These are phyloP conservation scores for Echinochloa phyllopogon DNA, from an alignment of 176 grass and related monocot species.

Conservation along the genomic window DNA sequence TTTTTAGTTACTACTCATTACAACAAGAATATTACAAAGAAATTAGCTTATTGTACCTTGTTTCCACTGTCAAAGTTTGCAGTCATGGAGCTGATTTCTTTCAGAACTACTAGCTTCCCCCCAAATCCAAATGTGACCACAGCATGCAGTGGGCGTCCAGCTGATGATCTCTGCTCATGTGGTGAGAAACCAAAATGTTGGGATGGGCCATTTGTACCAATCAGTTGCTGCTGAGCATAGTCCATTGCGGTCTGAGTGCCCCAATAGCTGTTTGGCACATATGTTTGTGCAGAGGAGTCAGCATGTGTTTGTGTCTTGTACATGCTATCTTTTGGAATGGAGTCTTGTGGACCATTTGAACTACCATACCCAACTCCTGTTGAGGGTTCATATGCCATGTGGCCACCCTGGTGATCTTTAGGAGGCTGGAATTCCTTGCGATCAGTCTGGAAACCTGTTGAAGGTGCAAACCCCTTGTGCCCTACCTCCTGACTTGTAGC, in stretches of 20 bases:
- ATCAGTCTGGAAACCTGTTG: conserved; percentile 29
- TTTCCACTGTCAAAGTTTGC: conserved; percentile 61
- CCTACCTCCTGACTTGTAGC: conserved; percentile 4
- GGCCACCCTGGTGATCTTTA: conserved; percentile 47
- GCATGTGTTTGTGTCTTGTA: conserved; percentile 43
- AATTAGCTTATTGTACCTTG: conserved; percentile 54
- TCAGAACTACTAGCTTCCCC: conserved; percentile 83
- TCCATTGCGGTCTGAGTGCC: conserved; percentile 49
- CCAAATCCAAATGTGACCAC: conserved; percentile 88
- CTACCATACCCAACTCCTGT: conserved; percentile 42
- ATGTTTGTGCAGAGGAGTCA: conserved; percentile 35
- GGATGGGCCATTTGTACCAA: conserved; percentile 48
- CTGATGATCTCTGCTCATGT: conserved; percentile 71
- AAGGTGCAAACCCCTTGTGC: conserved; percentile 23
- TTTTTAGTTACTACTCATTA: conserved; percentile 35
- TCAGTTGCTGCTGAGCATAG: conserved; percentile 56
- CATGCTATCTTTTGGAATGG: conserved; percentile 19
- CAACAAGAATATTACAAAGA: conserved; percentile 28
- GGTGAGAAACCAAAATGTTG: conserved; percentile 59
- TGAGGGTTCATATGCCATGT: conserved; percentile 29
- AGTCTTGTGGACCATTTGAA: conserved; percentile 44
- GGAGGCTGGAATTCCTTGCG: conserved; percentile 40
- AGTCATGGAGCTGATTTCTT: conserved; percentile 60
- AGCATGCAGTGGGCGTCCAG: conserved; percentile 79
- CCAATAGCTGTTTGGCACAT: conserved; percentile 56